These are phyloP conservation scores for Venturia pyrina DNA, from an alignment of 2,329 filamentous ascomycete species.

Conservation along the genomic window DNA sequence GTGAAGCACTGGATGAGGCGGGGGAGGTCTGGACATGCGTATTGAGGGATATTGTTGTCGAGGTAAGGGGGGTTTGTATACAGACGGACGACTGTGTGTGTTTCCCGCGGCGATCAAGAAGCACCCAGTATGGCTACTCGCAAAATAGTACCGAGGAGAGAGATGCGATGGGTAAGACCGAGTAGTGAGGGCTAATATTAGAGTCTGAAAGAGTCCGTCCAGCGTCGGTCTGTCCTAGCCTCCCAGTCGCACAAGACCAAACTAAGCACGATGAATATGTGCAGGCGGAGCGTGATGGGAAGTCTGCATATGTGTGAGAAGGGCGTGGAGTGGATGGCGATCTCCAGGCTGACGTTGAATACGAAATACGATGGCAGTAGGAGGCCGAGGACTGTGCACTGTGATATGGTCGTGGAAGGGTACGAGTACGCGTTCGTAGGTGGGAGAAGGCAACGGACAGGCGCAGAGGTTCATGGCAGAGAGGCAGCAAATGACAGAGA, in stretches of 20 bases:
- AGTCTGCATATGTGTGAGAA: not conserved
- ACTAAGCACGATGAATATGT: not conserved
- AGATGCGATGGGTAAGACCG: not conserved
- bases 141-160: not conserved
- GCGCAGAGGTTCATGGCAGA: too few species aligned
- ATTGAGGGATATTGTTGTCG: not conserved
- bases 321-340: not conserved
- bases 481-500: not conserved
- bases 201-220: not conserved
- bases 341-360: not conserved
- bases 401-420: too few species aligned
- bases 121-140: not conserved
- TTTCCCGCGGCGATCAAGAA: not conserved
- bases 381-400: too few species aligned
- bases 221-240: not conserved
- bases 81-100: not conserved
- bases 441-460: not conserved
- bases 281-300: not conserved
- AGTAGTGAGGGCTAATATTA: conserved; percentile 2
- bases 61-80: not conserved
- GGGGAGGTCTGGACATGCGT: not conserved
- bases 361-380: not conserved
- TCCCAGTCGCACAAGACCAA: not conserved
- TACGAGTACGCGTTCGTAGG: too few species aligned
- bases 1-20: conserved; percentile 2